Conservation (phyloP, 176 grass and related monocot species). For the Triticum monococcum region DNA sequence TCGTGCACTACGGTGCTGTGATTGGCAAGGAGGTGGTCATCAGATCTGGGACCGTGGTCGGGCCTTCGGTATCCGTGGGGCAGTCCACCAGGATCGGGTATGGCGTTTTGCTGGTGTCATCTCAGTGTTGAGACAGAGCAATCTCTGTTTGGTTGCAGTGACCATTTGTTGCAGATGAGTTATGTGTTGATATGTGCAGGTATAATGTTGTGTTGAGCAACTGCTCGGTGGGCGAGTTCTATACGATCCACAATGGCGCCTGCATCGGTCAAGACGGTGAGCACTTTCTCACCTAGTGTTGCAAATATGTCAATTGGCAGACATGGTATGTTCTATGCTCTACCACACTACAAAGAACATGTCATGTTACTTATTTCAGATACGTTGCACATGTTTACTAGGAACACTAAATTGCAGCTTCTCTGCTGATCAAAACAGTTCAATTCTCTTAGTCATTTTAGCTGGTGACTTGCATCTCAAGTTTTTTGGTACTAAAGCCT, state of each 20-base stretch:
- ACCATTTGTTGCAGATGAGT: too few species aligned
- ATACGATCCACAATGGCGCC: conserved; percentile 69
- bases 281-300: background rate
- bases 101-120: background rate
- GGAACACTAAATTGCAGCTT: background rate
- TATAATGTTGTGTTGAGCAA: conserved; percentile 81
- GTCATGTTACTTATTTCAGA: background rate
- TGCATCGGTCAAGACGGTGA: conserved; percentile 93
- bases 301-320: background rate
- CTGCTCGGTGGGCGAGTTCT: conserved; percentile 66
- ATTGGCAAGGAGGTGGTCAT: conserved; percentile 56
- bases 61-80: conserved; percentile 61
- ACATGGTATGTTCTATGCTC: background rate
- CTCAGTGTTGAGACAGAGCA: background rate
- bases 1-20: conserved; percentile 54
- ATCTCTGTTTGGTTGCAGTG: background rate
- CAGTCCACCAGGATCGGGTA: conserved; percentile 78
- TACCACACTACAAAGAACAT: background rate
- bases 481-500: too few species aligned
- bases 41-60: conserved; percentile 64
- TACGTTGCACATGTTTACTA: background rate
- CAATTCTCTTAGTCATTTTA: background rate
- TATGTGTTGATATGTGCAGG: conserved; percentile 15
- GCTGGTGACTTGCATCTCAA: too few species aligned
- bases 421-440: background rate